Base-by-base conservation (phyloP, 331 rosid genomes). In the Malus hybrid region DNA sequence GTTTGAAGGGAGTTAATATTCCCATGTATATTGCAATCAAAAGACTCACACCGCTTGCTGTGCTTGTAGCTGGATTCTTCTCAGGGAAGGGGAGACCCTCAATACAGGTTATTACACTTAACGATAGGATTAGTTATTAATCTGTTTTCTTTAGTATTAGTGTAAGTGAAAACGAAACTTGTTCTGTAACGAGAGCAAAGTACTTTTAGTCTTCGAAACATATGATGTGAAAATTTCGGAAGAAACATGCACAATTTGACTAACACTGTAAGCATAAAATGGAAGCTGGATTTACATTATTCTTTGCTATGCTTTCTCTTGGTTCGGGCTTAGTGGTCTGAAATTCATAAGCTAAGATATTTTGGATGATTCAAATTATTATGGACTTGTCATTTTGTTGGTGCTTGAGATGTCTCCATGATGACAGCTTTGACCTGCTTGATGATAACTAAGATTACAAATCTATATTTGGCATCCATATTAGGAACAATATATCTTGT, bases 31-130 rank as follows among this genome's bases (percentile, higher is more conserved):
- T 95, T 76, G 98, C 99, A 7, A 95, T 92, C 52, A 95, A 92
- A 88, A 92, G 99, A 82, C 96, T 95, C 84, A 95, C 99, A 28
- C 99, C 98, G 0, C 99, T 95, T 70, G 93, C 99, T 32, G 99
- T 95, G 44, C 90, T 95, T 44, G 46, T 95, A 0, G 88, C 93
- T 33, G 98, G 98, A 57, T 86, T 66, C 85, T 87, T 85, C 87
- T 66, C 83, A 0, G 98, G 98, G 76, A 95, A 92, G 78, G 88
- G 88, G 80, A 92, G 83, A 72, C 99, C 97, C 46, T 76, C 98
- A 32, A 27, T 56, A 42, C 97, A 95, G 97, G 95, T 72, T 32
- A 24, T 44, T 46, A 27, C 4, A 46, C 34, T 69, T 46, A 12
- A 14, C 19, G 39, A 67, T 12, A 39, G 54, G 56, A 3, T 67